Base-by-base conservation (phyloP, 2,329 filamentous ascomycete genomes). In the Curvularia hawaiiensis region DNA sequence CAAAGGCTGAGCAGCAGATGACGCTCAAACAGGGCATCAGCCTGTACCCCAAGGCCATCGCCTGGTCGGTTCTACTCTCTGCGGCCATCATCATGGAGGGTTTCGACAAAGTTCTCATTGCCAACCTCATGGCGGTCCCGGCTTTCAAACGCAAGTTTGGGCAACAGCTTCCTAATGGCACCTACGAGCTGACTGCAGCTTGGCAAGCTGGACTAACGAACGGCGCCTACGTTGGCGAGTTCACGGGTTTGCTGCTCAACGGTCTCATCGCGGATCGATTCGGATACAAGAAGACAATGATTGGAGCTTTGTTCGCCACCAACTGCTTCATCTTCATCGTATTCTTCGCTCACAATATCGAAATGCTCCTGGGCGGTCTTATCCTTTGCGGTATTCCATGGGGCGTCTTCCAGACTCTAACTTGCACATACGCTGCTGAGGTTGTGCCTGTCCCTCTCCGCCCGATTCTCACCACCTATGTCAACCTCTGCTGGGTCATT, bases 81-180 rank as follows among this genome's bases (percentile, higher is more conserved):
- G 92, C 90, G 0, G 91, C 89, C 73, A 95, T 96, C 72, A 87
- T 87, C 68, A 97, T 97, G 92, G 92, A 96, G 75, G 92, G 91
- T 8, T 96, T 92, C 79, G 91, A 96, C 75, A 83, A 94, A 59
- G 87, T 85, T 67, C 80, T 96, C 58, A 88, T 94, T 72, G 90
- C 88, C 79, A 92, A 92, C 75, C 90, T 95, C 67, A 91, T 85
- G 61, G 79, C 73, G 30, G 79, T 79, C 16, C 77, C 76, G 5
- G 73, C 76, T 10, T 82, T 82, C 75, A 78, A 81, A 59, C 59
- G 66, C 47, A 71, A 69, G 52, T 82, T 78, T 54, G 80, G 80
- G 31, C 67, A 70, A 7, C 73, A 69, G 35, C 61, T 73, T 26
- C 54, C 72, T 3, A 67, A 79, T 45, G 78, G 76, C 7, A 61